These are phyloP conservation scores for Xylaria scruposa DNA, from an alignment of 495 filamentous ascomycete species.

Conservation along the genomic window DNA sequence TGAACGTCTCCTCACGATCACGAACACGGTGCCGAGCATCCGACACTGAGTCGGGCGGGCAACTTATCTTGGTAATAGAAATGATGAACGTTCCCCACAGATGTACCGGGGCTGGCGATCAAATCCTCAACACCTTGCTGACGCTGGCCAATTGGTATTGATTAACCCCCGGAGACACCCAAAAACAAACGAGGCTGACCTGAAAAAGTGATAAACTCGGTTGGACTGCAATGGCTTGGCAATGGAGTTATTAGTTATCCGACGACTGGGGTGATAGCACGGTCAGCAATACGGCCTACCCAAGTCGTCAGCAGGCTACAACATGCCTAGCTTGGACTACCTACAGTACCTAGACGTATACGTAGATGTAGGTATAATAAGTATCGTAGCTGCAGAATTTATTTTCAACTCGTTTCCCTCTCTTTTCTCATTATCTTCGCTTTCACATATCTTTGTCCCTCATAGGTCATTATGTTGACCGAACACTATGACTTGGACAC, in stretches of 20 bases:
- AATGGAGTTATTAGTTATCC: neutral
- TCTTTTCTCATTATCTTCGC: neutral
- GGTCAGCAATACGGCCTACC: neutral
- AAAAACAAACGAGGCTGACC: neutral
- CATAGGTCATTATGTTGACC: neutral
- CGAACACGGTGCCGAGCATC: conserved; percentile 30
- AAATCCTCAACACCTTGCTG: neutral
- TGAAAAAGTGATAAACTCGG: neutral
- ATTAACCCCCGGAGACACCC: neutral
- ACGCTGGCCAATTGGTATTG: conserved; percentile 5
- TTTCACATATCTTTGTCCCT: neutral
- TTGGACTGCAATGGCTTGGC: conserved; percentile 10
- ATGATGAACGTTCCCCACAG: conserved; percentile 14
- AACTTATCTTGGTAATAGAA: neutral
- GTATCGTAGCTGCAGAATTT: conserved; percentile 2
- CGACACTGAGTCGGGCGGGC: conserved; percentile 9
- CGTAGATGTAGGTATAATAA: conserved; percentile 12
- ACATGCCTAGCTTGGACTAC: neutral
- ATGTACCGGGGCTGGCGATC: conserved; percentile 1
- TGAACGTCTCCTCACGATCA: conserved; percentile 29
- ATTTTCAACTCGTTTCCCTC: conserved; percentile 5
- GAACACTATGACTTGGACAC: neutral
- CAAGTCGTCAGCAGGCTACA: conserved; percentile 6
- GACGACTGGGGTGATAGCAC: conserved; percentile 16
- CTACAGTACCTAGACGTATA: neutral